Percentiles rank a stretch among this genome's conserved stretches.
Evolutionary conservation across 345 rosid genomes (phyloP).

Genomic region (Eucalyptus dawsonii): DNA sequence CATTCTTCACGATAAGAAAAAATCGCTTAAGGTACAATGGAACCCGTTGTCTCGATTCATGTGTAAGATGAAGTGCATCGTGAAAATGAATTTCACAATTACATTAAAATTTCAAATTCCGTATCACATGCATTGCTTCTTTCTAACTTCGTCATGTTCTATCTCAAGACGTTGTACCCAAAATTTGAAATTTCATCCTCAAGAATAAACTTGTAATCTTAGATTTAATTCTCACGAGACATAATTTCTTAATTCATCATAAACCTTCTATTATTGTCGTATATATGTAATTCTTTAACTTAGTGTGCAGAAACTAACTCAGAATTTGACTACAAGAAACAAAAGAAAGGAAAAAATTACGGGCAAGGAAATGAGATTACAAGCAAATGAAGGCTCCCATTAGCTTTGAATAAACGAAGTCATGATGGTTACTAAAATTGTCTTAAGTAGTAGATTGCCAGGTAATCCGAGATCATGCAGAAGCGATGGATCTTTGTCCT

Average conservation of each 20-base stretch:
- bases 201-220: neutral
- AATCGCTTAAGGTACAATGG: neutral
- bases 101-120: rapidly evolving
- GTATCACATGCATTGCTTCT: neutral
- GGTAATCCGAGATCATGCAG: neutral
- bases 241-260: neutral
- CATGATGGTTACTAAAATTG: neutral
- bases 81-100: neutral
- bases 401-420: neutral
- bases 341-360: neutral
- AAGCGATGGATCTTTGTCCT: neutral
- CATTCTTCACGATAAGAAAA: neutral
- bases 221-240: neutral
- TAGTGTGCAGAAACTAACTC: neutral
- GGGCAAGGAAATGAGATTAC: neutral
- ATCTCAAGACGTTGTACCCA: neutral
- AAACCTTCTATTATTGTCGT: neutral
- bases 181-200: neutral
- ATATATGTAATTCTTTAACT: neutral
- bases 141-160: neutral
- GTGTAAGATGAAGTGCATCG: neutral
- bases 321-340: neutral
- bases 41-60: neutral
- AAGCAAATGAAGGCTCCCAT: neutral
- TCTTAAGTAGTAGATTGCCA: neutral